Conservation (phyloP, 2,329 filamentous ascomycete genomes). For the Aurifilum marmelostoma region DNA sequence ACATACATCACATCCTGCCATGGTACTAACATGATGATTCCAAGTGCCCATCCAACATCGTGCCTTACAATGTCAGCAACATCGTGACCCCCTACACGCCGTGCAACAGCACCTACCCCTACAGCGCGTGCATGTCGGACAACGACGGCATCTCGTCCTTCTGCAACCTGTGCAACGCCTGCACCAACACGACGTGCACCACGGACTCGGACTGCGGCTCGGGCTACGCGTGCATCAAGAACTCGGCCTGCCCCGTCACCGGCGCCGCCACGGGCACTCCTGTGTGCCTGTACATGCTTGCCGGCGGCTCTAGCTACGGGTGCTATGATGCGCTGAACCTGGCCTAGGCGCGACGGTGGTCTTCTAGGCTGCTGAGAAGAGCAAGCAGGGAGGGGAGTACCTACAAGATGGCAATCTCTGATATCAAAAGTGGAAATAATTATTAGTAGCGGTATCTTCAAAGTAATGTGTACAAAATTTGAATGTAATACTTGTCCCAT, state of each 20-base stretch:
- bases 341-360: background rate
- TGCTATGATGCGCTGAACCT: conserved; percentile 18
- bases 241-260: conserved; percentile 23
- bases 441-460: background rate
- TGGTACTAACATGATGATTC: background rate
- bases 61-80: conserved; percentile 25
- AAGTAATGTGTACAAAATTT: background rate
- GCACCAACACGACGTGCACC: conserved; percentile 18
- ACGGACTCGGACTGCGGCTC: conserved; percentile 24
- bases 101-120: conserved; percentile 24
- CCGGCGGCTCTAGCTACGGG: conserved; percentile 15
- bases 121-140: conserved; percentile 23
- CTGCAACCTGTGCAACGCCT: conserved; percentile 27
- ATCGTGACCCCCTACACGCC: conserved; percentile 23
- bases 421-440: no score
- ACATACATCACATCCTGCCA: no score
- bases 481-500: background rate
- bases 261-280: conserved; percentile 18
- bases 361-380: background rate
- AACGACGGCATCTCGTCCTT: conserved; percentile 21
- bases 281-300: conserved; percentile 28
- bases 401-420: background rate
- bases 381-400: no score
- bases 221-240: conserved; percentile 25
- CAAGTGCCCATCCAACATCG: conserved; percentile 25